Percentiles rank a stretch among this genome's conserved stretches.
These are phyloP conservation scores for Astraeus odoratus DNA, from an alignment of 768 basidiomycete species.

Conservation along the genomic window DNA sequence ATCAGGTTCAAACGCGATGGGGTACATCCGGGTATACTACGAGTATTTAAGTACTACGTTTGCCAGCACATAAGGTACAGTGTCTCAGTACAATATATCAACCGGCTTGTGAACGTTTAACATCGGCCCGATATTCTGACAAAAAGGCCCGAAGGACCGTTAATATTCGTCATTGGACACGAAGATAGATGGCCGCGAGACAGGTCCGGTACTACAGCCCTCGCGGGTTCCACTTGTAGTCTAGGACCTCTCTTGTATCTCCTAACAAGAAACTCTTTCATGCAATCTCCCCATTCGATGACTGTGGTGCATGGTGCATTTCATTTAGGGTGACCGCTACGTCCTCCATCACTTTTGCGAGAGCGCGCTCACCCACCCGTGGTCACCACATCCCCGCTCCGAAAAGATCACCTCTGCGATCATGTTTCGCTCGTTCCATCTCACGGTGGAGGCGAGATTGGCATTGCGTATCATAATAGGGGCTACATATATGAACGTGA, in stretches of 20 bases:
- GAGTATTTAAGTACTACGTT: too few relatives aligned
- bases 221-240: slow-evolving; percentile 21
- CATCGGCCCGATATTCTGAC: too few relatives aligned
- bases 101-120: too few relatives aligned
- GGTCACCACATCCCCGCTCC: background rate
- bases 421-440: slow-evolving; percentile 3
- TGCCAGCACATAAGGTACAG: too few relatives aligned
- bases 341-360: slow-evolving; percentile 6
- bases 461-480: background rate
- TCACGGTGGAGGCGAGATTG: slow-evolving; percentile 1
- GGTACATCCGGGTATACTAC: too few relatives aligned
- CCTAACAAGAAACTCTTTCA: slow-evolving; percentile 19
- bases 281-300: slow-evolving; percentile 6
- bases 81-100: too few relatives aligned
- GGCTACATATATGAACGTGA: slow-evolving; percentile 5
- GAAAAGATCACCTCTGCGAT: slow-evolving; percentile 1
- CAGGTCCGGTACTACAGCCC: slow-evolving; percentile 1
- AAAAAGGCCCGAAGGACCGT: too few relatives aligned
- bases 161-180: too few relatives aligned
- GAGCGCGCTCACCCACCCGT: background rate
- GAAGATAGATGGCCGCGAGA: too few relatives aligned
- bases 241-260: slow-evolving; percentile 25
- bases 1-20: too few relatives aligned
- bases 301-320: background rate
- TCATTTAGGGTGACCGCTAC: background rate